Evolutionary conservation across 257 asterid species (phyloP).

Genomic region (Haberlea rhodopensis): DNA sequence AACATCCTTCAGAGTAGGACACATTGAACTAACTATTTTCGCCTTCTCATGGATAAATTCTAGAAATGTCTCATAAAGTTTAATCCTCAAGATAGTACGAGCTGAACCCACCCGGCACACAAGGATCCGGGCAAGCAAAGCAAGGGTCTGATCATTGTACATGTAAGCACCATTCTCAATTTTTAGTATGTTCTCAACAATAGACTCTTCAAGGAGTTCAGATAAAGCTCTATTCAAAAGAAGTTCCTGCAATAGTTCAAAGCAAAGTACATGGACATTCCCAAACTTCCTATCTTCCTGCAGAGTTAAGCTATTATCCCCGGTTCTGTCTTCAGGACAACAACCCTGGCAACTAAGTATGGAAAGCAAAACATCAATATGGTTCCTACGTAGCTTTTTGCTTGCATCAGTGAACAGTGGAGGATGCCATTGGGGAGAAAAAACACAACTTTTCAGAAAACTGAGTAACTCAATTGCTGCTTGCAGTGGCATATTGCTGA

Average conservation of each 20-base stretch:
- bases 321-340: constrained; percentile 50
- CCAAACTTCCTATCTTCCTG: constrained; percentile 63
- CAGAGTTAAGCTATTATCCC: constrained; percentile 38
- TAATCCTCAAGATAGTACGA: constrained; percentile 71
- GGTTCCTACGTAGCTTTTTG: constrained; percentile 51
- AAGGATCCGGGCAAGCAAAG: constrained; percentile 82
- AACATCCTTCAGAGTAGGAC: constrained; percentile 60
- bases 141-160: constrained; percentile 78
- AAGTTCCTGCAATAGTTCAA: constrained; percentile 72
- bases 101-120: constrained; percentile 55
- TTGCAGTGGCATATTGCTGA: constrained; percentile 72
- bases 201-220: constrained; percentile 59
- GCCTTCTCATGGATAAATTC: constrained; percentile 57
- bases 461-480: constrained; percentile 68
- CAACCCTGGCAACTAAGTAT: constrained; percentile 53
- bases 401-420: constrained; percentile 58
- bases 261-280: constrained; percentile 56
- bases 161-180: constrained; percentile 62
- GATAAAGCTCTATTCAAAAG: constrained; percentile 57
- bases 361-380: constrained; percentile 62
- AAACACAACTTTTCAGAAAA: constrained; percentile 59
- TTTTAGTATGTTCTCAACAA: constrained; percentile 61
- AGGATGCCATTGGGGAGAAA: constrained; percentile 74
- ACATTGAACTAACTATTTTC: constrained; percentile 42
- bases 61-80: constrained; percentile 51